A percentile compares a stretch with the other conserved stretches of the same genome.
These are phyloP conservation scores for Aspergillus sp. DNA, from an alignment of 2,329 filamentous ascomycete species.

Conservation along the genomic window DNA sequence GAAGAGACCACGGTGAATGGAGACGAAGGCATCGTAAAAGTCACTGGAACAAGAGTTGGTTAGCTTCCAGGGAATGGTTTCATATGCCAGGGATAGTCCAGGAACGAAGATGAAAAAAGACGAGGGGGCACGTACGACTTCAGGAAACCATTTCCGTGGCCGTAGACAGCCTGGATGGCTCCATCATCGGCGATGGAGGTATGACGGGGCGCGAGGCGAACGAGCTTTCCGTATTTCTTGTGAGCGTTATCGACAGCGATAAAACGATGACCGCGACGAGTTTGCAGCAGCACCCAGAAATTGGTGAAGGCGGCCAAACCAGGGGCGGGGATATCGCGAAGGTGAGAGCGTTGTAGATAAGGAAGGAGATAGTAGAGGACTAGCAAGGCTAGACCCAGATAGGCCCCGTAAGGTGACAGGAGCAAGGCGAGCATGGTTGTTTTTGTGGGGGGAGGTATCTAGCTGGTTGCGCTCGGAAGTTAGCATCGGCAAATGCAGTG, in stretches of 20 bases:
- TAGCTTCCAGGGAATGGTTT: background rate
- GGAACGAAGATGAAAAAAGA: no score
- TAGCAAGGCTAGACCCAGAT: constrained; percentile 51
- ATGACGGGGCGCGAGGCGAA: constrained; percentile 82
- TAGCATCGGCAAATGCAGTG: no score
- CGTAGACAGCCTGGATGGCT: constrained; percentile 77
- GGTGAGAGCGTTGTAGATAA: constrained; percentile 57
- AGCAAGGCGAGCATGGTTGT: constrained; percentile 30
- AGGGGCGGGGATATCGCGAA: constrained; percentile 55
- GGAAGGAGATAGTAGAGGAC: constrained; percentile 60
- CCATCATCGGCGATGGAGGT: constrained; percentile 76
- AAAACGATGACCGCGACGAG: constrained; percentile 67
- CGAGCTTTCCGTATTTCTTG: constrained; percentile 73
- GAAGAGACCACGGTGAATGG: constrained; percentile 81
- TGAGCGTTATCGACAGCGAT: constrained; percentile 69
- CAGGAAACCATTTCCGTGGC: constrained; percentile 74
- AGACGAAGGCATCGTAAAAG: constrained; percentile 91
- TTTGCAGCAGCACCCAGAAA: constrained; percentile 73
- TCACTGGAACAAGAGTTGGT: constrained; percentile 53
- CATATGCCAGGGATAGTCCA: background rate
- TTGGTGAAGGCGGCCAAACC: constrained; percentile 68
- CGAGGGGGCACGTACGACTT: constrained; percentile 59
- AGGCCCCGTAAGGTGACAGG: constrained; percentile 32
- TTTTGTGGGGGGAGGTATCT: background rate
- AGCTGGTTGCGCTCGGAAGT: no score